Base-by-base conservation (phyloP, 2,329 filamentous ascomycete genomes). In the Aureobasidium sp. region DNA sequence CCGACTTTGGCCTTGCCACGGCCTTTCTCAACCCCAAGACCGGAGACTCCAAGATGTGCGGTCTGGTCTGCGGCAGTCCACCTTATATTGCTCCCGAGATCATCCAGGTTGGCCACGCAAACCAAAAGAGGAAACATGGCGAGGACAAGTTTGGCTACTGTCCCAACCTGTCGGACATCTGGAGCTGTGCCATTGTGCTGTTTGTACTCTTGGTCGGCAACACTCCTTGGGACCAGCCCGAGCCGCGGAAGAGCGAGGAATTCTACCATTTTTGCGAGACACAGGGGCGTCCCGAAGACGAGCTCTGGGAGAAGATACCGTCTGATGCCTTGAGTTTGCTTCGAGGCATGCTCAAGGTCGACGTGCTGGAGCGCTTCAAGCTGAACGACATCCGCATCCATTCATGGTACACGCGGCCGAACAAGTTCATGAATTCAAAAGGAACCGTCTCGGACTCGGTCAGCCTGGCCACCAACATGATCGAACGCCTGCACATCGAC, bases 81-180 rank as follows among this genome's bases (percentile, higher is more conserved):
- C 94, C 94, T 0, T 99, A 99, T 69, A 96, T 99, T 69, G 94
- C 94, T 0, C 94, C 95, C 0, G 94, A 99, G 74, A 94, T 99
- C 29, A 76, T 86, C 19, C 75, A 72, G 19, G 72, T 73, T 33
- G 81, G 81, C 47, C 78, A 74, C 57, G 66, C 70, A 49, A 77
- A 75, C 60, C 71, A 71, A 67, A 75, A 78, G 63, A 69, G 70
- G 62, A 80, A 78, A 69, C 61, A 61, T 29, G 67, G 64, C 42
- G 67, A 79, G 38, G 74, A 81, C 55, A 77, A 80, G 27, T 68
- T 71, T 50, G 84, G 87, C 60, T 93, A 93, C 69, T 80, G 82
- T 31, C 86, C 92, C 8, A 90, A 96, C 63, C 75, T 90, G 43
- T 89, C 90, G 38, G 94, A 99, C 70, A 87, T 99, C 60, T 99